phyloP scores from a whole-genome alignment of 306 rosid genomes.

The Corylus avellana region DNA sequence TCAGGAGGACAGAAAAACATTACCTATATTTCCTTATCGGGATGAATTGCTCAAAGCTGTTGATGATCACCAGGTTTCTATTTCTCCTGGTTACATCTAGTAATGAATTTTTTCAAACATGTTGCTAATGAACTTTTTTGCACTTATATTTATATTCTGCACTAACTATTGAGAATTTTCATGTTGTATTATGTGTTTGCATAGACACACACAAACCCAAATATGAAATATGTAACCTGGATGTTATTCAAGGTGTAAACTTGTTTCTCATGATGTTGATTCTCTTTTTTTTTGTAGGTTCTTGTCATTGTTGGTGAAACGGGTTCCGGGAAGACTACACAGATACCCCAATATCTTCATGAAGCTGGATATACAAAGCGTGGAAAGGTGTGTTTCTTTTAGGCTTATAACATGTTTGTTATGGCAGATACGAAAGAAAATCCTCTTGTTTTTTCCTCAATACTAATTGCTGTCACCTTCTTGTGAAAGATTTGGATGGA shows the following conservation, averaged over 20 bases:
- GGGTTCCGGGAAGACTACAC: constrained; percentile 97
- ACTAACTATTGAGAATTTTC: not conserved
- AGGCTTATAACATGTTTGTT: constrained; percentile 9
- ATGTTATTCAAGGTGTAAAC: constrained; percentile 18
- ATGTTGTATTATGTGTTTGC: not conserved
- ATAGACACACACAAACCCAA: not conserved
- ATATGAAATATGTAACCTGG: not conserved
- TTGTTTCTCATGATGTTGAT: constrained; percentile 20
- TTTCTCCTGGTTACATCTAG: not conserved
- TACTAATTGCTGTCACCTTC: not conserved
- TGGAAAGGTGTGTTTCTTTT: constrained; percentile 64
- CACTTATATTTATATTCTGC: not conserved
- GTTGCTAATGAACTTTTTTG: not conserved
- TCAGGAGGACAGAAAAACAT: constrained; percentile 77
- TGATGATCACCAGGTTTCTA: constrained; percentile 69
- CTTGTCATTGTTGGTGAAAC: constrained; percentile 98
- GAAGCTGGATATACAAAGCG: constrained; percentile 93
- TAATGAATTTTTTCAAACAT: not conserved
- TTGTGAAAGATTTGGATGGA: not conserved
- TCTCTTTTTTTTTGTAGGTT: constrained; percentile 50
- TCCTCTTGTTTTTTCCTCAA: constrained; percentile 9
- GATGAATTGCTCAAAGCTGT: constrained; percentile 82
- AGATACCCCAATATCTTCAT: constrained; percentile 97
- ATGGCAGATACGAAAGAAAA: constrained; percentile 23
- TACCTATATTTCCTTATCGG: constrained; percentile 77